Evolutionary conservation across 176 grass and related monocot species (phyloP).

Genomic region (Zea luxurians): DNA sequence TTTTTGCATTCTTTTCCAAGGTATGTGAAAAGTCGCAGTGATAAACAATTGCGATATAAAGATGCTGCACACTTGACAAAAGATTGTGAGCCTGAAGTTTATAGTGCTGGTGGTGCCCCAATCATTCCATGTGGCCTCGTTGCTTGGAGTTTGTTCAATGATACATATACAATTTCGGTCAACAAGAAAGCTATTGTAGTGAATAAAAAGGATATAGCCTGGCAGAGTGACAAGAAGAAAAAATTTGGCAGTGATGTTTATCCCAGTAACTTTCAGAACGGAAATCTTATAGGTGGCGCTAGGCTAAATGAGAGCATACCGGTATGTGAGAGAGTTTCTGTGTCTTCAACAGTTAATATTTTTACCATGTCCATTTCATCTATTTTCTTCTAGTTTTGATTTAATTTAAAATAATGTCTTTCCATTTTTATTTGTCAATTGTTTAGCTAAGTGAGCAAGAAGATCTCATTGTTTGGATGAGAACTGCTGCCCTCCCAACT

Average conservation of each 20-base stretch:
- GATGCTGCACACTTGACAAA: slow-evolving; percentile 44
- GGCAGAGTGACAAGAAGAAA: slow-evolving; percentile 68
- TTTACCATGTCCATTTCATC: neutral
- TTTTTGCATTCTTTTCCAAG: slow-evolving; percentile 41
- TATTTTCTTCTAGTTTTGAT: slow-evolving; percentile 14
- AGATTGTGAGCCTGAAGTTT: slow-evolving; percentile 68
- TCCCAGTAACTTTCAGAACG: slow-evolving; percentile 88
- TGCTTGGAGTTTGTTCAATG: slow-evolving; percentile 94
- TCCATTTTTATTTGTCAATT: slow-evolving; percentile 17
- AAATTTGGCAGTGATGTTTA: slow-evolving; percentile 86
- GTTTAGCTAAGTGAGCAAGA: slow-evolving; percentile 90
- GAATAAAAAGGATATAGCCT: slow-evolving; percentile 88
- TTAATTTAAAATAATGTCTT: neutral
- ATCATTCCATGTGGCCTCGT: slow-evolving; percentile 93
- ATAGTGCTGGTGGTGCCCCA: slow-evolving; percentile 45
- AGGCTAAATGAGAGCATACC: slow-evolving; percentile 86
- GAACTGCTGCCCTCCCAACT: slow-evolving; percentile 78
- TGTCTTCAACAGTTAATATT: slow-evolving; percentile 13
- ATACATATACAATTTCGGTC: slow-evolving; percentile 63
- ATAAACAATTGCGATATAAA: slow-evolving; percentile 66
- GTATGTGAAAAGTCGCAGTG: slow-evolving; percentile 82
- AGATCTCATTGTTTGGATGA: slow-evolving; percentile 98
- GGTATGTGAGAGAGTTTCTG: slow-evolving; percentile 47
- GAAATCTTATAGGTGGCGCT: slow-evolving; percentile 74
- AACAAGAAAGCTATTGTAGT: slow-evolving; percentile 55